Percentiles rank a stretch among this genome's conserved stretches.
Evolutionary conservation across 2,329 filamentous ascomycete species (phyloP).

Genomic region (Rhexocercosporidium sp.): DNA sequence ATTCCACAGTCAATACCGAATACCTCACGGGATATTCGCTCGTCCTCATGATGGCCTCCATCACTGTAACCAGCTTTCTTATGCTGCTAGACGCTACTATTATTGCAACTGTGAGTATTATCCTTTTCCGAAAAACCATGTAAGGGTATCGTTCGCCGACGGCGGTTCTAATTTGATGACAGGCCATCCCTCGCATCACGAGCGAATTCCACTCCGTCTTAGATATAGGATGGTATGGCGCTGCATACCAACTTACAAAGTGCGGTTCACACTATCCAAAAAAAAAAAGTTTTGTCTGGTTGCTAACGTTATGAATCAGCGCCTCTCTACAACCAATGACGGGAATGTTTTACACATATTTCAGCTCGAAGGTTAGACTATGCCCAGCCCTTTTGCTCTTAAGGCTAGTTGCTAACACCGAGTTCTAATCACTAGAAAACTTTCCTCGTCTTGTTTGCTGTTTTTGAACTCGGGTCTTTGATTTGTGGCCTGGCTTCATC

Average conservation of each 20-base stretch:
- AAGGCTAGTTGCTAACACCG: no score
- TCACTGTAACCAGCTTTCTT: not conserved
- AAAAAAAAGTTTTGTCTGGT: not conserved
- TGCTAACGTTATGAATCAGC: not conserved
- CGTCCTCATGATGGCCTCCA: not conserved
- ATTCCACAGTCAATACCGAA: no score
- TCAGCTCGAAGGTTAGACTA: not conserved
- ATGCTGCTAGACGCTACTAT: not conserved
- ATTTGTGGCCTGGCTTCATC: conserved; percentile 56
- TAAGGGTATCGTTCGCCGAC: no score
- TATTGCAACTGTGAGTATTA: not conserved
- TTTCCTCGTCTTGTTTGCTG: conserved; percentile 41
- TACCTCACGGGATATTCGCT: no score
- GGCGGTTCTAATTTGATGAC: no score
- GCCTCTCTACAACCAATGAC: conserved; percentile 17
- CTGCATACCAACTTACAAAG: conserved; percentile 18
- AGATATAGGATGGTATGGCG: conserved; percentile 22
- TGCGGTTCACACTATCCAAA: not conserved
- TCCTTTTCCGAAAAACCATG: no score
- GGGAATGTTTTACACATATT: conserved; percentile 15
- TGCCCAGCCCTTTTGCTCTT: not conserved
- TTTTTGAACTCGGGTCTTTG: conserved; percentile 61
- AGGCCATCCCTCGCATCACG: conserved; percentile 9
- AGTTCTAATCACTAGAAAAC: not conserved
- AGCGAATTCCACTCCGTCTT: conserved; percentile 6